Conservation (phyloP, 805 yeast genomes). For the Wickerhamiella australiensis region DNA sequence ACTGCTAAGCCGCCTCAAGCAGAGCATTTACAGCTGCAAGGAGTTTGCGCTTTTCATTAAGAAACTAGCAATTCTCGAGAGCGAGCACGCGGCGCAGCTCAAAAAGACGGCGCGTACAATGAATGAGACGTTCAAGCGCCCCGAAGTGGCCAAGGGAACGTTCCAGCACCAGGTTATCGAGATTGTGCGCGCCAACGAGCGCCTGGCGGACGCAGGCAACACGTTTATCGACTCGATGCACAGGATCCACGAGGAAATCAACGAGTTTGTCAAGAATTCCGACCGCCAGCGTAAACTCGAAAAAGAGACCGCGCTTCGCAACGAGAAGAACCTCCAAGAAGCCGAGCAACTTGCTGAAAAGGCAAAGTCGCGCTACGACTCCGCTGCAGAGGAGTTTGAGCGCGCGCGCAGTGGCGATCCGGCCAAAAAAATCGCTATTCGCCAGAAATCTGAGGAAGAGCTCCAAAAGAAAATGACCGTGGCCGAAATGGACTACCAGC, state of each 20-base stretch:
- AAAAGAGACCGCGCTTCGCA: constrained; percentile 70
- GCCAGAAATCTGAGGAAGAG: constrained; percentile 87
- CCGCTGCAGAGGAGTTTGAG: constrained; percentile 77
- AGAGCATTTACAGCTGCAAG: constrained; percentile 67
- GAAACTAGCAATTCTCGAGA: constrained; percentile 66
- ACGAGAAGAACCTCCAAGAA: constrained; percentile 76
- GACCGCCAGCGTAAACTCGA: constrained; percentile 58
- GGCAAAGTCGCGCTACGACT: constrained; percentile 66
- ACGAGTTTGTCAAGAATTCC: constrained; percentile 56
- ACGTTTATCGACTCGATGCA: constrained; percentile 69
- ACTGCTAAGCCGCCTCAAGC: constrained; percentile 60
- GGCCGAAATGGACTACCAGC: constrained; percentile 80
- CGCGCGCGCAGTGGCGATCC: constrained; percentile 72
- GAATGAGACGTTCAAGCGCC: constrained; percentile 37
- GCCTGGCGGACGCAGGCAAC: constrained; percentile 53
- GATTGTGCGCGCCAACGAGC: constrained; percentile 68
- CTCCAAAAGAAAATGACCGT: constrained; percentile 62
- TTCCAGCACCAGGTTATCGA: constrained; percentile 55
- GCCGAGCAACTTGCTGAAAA: constrained; percentile 77
- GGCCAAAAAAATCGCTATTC: constrained; percentile 63
- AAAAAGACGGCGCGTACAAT: constrained; percentile 55
- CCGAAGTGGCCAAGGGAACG: constrained; percentile 46
- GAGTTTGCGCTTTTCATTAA: constrained; percentile 71
- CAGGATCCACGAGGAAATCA: constrained; percentile 75
- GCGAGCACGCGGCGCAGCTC: constrained; percentile 62